These are phyloP conservation scores for Vitis amurensis DNA, from an alignment of 164 flowering plant genomes.

Conservation along the genomic window DNA sequence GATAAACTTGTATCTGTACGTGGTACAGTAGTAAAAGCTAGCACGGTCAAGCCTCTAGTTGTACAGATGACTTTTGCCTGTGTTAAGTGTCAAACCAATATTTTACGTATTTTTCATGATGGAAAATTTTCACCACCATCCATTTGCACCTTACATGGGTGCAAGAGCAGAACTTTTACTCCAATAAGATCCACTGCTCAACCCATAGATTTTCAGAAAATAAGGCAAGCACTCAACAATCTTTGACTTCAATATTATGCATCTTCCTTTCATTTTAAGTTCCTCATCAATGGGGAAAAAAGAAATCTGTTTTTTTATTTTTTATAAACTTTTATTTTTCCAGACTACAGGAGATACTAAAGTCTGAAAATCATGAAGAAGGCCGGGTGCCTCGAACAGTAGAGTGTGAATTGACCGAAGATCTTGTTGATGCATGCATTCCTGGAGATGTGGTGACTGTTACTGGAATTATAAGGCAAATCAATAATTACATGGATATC, in stretches of 20 bases:
- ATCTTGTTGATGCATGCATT: constrained; percentile 94
- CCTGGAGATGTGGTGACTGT: constrained; percentile 99
- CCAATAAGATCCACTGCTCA: constrained; percentile 78
- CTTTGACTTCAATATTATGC: not conserved
- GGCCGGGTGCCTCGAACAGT: constrained; percentile 97
- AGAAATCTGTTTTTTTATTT: not conserved
- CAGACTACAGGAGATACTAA: constrained; percentile 83
- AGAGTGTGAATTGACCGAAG: constrained; percentile 92
- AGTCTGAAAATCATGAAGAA: constrained; percentile 84
- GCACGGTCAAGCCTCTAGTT: constrained; percentile 88
- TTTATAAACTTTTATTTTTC: not conserved
- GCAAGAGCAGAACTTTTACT: constrained; percentile 77
- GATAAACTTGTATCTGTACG: constrained; percentile 89
- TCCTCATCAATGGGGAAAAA: not conserved
- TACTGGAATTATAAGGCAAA: constrained; percentile 82
- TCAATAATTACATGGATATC: constrained; percentile 93
- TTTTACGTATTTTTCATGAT: constrained; percentile 70
- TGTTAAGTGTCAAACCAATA: constrained; percentile 61
- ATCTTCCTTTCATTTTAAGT: constrained; percentile 2
- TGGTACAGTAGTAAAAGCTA: constrained; percentile 88
- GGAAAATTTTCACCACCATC: constrained; percentile 93
- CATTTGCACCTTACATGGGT: constrained; percentile 54
- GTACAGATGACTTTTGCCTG: constrained; percentile 76
- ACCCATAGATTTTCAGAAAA: constrained; percentile 87
- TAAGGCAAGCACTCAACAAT: constrained; percentile 49